Conservation (phyloP, 2,329 filamentous ascomycete genomes). For the Anthostomella pinea region DNA sequence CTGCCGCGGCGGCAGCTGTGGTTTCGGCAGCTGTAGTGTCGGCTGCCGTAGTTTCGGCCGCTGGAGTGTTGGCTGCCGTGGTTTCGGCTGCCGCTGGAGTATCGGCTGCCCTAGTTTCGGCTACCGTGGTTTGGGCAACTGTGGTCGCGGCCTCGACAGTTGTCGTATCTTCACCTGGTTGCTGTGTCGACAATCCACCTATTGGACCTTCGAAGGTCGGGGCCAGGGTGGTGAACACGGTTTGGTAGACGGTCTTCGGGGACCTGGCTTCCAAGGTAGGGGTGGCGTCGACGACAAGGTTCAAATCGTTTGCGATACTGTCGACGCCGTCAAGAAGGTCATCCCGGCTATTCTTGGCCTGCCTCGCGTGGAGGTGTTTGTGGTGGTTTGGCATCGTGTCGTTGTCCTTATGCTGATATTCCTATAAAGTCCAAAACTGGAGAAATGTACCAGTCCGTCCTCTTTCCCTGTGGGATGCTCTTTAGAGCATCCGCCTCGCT, state of each 20-base stretch:
- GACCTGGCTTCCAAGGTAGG: conserved; percentile 17
- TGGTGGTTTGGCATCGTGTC: conserved; percentile 23
- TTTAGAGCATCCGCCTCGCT: conserved; percentile 6
- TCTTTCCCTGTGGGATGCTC: conserved; percentile 2
- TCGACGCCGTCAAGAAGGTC: conserved; percentile 26
- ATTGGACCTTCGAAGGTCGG: conserved; percentile 42
- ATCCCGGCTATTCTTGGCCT: conserved; percentile 21
- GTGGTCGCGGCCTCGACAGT: conserved; percentile 10
- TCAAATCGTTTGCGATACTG: conserved; percentile 29
- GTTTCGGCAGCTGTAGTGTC: conserved; percentile 22
- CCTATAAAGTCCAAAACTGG: neutral
- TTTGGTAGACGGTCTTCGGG: conserved; percentile 33
- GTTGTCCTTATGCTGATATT: conserved; percentile 2
- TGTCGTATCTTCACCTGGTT: conserved; percentile 6
- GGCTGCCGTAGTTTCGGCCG: conserved; percentile 3
- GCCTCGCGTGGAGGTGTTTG: conserved; percentile 26
- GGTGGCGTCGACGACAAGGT: conserved; percentile 21
- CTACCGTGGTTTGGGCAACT: conserved; percentile 7
- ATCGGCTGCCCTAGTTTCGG: conserved; percentile 23
- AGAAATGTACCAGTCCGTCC: too few species aligned
- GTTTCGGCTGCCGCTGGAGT: neutral
- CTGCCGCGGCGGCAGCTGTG: conserved; percentile 13
- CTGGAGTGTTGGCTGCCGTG: conserved; percentile 9
- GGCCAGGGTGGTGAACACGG: conserved; percentile 41
- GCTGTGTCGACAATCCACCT: conserved; percentile 39